Conservation (phyloP, 2,329 filamentous ascomycete species). For the Neonectria ditissima region DNA sequence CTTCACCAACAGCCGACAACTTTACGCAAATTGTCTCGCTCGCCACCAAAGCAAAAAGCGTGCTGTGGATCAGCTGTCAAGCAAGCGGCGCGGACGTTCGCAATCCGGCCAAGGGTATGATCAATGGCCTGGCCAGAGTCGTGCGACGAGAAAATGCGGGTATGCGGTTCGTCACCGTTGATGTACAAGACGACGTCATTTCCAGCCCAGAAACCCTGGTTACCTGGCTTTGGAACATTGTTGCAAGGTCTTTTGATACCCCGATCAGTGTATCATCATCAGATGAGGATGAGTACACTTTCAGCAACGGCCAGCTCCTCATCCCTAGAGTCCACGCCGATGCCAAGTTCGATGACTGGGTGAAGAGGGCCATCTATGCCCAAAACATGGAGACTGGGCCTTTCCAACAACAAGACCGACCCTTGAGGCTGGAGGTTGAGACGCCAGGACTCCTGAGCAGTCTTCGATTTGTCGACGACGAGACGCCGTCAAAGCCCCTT, state of each 20-base stretch:
- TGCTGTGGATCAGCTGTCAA: constrained; percentile 31
- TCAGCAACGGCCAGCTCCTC: constrained; percentile 23
- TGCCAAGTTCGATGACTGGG: constrained; percentile 23
- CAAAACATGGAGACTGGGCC: constrained; percentile 16
- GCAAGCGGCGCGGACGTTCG: constrained; percentile 1
- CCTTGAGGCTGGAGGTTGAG: constrained; percentile 29
- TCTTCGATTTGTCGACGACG: constrained; percentile 29
- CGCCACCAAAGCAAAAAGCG: constrained; percentile 18
- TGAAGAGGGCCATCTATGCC: constrained; percentile 11
- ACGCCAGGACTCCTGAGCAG: constrained; percentile 29
- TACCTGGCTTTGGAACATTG: constrained; percentile 9
- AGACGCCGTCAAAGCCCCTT: constrained; percentile 16
- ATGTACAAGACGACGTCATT: constrained; percentile 26
- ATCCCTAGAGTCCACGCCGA: constrained; percentile 28
- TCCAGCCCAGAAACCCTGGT: constrained; percentile 21
- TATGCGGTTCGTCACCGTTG: constrained; percentile 34
- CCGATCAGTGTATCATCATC: constrained; percentile 3
- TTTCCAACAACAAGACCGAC: constrained; percentile 24
- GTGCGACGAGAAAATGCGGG: constrained; percentile 35
- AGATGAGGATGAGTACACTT: constrained; percentile 27
- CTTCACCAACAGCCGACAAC: constrained; percentile 9
- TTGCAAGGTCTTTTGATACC: constrained; percentile 22
- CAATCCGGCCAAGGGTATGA: constrained; percentile 32
- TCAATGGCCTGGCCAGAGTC: constrained; percentile 37
- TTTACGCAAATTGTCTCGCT: constrained; percentile 24